Evolutionary conservation across 306 rosid genomes (phyloP).

Genomic region (Mimosa pudica): DNA sequence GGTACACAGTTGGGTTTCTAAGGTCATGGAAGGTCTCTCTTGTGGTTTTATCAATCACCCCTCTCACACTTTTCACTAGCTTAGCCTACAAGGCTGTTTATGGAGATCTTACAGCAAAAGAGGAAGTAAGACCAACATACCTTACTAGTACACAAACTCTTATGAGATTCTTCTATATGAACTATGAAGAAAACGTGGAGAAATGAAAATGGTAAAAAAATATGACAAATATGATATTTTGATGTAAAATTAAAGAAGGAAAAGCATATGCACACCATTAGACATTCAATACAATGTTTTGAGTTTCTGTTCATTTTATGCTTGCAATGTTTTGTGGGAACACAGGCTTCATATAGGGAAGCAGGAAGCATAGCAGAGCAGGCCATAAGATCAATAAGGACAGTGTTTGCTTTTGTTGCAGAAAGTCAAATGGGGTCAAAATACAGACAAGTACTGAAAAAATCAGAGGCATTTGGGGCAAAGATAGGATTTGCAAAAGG

Average conservation of each 20-base stretch:
- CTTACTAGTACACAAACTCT: not conserved
- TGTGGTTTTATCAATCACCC: constrained; percentile 76
- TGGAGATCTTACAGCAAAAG: constrained; percentile 79
- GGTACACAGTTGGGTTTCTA: constrained; percentile 72
- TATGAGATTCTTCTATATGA: not conserved
- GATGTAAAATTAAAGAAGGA: not conserved
- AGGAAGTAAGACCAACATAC: constrained; percentile 59
- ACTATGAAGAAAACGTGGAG: not conserved
- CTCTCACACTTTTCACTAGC: constrained; percentile 82
- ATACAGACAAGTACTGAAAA: constrained; percentile 53
- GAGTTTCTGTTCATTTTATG: constrained; percentile 28
- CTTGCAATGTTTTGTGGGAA: constrained; percentile 17
- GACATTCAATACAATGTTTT: not conserved
- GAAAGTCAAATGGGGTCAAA: constrained; percentile 63
- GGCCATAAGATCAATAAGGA: constrained; percentile 77
- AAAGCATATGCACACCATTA: not conserved
- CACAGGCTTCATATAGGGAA: constrained; percentile 69
- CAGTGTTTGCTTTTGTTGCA: constrained; percentile 85
- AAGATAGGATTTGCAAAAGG: constrained; percentile 86
- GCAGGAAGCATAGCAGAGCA: constrained; percentile 86
- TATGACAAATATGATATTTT: not conserved
- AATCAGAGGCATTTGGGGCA: constrained; percentile 64
- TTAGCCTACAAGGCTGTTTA: constrained; percentile 84
- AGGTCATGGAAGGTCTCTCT: constrained; percentile 84
- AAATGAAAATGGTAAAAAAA: not conserved